Percentiles rank a stretch among this genome's conserved stretches.
Evolutionary conservation across 192 early-diverging fungal genomes (phyloP).

Genomic region (Gonapodya prolifera): DNA sequence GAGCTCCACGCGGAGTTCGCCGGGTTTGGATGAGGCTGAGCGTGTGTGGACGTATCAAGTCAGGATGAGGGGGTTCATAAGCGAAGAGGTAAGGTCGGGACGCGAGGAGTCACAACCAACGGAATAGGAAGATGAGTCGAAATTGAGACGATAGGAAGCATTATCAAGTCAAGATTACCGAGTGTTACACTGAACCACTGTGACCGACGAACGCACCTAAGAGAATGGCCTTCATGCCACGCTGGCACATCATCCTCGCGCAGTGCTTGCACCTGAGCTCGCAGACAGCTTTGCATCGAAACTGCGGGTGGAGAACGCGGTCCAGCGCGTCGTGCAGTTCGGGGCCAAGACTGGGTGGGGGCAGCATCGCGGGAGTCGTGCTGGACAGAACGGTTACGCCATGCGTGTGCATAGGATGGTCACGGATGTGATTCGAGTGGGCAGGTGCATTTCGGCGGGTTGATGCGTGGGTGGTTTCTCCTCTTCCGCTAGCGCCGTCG

Average conservation of each 20-base stretch:
- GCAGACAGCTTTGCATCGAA: conserved; percentile 48
- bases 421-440: too few relatives aligned
- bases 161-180: not conserved
- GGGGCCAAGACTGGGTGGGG: not conserved
- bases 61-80: too few relatives aligned
- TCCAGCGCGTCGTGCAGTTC: not conserved
- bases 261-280: conserved; percentile 53
- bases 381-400: too few relatives aligned
- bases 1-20: conserved; percentile 56
- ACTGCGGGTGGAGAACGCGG: conserved; percentile 24
- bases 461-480: too few relatives aligned
- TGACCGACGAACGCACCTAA: conserved; percentile 14
- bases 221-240: conserved; percentile 61
- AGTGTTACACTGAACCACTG: not conserved
- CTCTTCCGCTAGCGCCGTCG: too few relatives aligned
- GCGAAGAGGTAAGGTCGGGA: too few relatives aligned
- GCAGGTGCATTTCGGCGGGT: too few relatives aligned
- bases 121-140: not conserved
- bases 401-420: too few relatives aligned
- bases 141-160: not conserved
- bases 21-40: conserved; percentile 10
- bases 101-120: conserved; percentile 18
- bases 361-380: not conserved
- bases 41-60: too few relatives aligned
- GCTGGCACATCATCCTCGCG: conserved; percentile 41